Base-by-base conservation (phyloP, 1,284 basidiomycete species). In the Heterobasidion occidentale region DNA sequence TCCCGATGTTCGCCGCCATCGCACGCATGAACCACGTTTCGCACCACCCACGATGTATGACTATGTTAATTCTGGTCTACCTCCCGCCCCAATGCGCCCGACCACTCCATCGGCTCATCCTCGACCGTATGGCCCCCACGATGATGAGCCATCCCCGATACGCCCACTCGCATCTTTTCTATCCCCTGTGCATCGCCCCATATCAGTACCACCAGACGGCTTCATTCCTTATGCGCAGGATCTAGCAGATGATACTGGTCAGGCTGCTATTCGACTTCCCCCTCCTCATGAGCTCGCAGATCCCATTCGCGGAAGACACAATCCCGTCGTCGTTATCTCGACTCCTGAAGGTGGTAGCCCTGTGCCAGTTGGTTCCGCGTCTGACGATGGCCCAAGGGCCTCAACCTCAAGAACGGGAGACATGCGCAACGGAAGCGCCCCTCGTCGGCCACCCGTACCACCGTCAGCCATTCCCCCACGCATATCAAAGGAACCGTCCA, bases 161-260 rank as follows among this genome's bases (percentile, higher is more conserved):
- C 2, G 69, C 73, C 46, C 71, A 70, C 1, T 67, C 74, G 36
- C 42, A 65, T 64, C 60, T 7, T 58, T 60, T 0, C 64, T 65
- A 1, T 67, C 69, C 20, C 34, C 63, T 20, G 35, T 52, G 7
- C 48, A 57, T 11, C 61, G 52, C 0, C 59, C 56, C 12, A 56
- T 67, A 20, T 62, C 61, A 12, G 55, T 65, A 17, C 70, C 66
- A 0, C 69, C 70, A 0, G 76, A 78, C 36, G 66, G 65, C 49
- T 77, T 67, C 68, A 76, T 78, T n/a, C 77, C 75, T 0, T 66
- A 61, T 46, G 69, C 69, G 70, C 52, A 59, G 62, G 36, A 19
- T 9, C 36, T 34, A 15, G 35, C 12, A 51, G 57, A 59, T 19
- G 59, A 52, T 38, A 53, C 59, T 17, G 60, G 61, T 14, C 53